Base-by-base conservation (phyloP, 257 asterid genomes). In the Solanum chiquidenum region DNA sequence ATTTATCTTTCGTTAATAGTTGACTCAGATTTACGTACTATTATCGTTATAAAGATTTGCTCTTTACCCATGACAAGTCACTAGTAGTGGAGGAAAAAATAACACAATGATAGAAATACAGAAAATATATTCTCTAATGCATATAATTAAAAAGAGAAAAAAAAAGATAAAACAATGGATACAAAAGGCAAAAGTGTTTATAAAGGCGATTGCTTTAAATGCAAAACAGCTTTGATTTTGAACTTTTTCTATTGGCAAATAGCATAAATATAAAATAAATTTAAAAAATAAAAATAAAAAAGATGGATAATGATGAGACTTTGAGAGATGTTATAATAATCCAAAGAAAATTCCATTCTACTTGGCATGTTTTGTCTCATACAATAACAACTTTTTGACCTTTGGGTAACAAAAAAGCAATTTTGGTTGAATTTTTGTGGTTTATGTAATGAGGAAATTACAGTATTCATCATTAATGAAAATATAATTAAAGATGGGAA, bases 161-260 rank as follows among this genome's bases (percentile, higher is more conserved):
- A 52, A 23, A 9, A 3, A 5, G 21, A 49, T 49, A 49, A 49
- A 14, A 49, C 58, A 49, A 13, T 49, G 12, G 71, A 85, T 68
- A 10, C 38, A 40, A 68, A 52, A 31, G 66, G 35, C 77, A 7
- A 55, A 88, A 89, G 87, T 88, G 29, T 85, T 49, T 86, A 90
- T 80, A 90, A 91, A 92, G 95, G 86, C 73, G 40, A 27, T 46
- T 89, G 91, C 91, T 89, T 93, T 92, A 86, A 87, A 88, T 90
- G 90, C 88, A 44, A 16, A 71, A 88, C 89, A 91, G 66, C 91
- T 85, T 88, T 88, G 86, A 77, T 89, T 93, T 90, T 87, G 66
- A 89, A 66, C 90, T 86, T 91, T 92, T 89, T 23, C 77, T 42
- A 88, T 82, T 91, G 93, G 88, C 92, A 89, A 91, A 5, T 13